Base-by-base conservation (phyloP, 2,329 filamentous ascomycete species). In the Colletotrichum coccodes region DNA sequence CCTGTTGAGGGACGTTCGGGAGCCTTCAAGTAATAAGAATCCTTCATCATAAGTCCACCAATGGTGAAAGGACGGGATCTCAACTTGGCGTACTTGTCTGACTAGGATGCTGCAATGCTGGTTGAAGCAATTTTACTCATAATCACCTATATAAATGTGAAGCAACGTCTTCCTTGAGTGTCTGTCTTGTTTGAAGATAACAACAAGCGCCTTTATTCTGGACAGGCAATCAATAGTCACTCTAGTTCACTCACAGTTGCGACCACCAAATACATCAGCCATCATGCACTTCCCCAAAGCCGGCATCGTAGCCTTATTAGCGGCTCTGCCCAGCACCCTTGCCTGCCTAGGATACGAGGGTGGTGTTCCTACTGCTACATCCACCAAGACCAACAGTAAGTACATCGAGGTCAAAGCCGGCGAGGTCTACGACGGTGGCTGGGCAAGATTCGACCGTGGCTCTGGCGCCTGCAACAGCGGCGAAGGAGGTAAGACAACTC, bases 371-470 rank as follows among this genome's bases (percentile, higher is more conserved):
- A 73, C 54, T 46, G 42, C 76, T 4, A 78, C 77, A 12, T 67
- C 66, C 8, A 71, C 72, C 49, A 71, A 73, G 68, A 70, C 74
- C 58, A 78, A 74, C 65, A 76, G 71, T 68, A 73, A 73, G 6
- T 76, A 77, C 53, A 81, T 81, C 36, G 75, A 78, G 66, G 72
- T 79, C 36, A 64, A 59, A 36, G 73, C 75, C n/a, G 75, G 77
- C 4, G 36, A 75, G 53, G 71, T 73, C 3, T 80, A 72, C 50
- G 78, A 80, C 57, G 78, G 76, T 65, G 72, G 72, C 40, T 79
- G 76, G 77, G 75, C 73, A 42, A 74, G 73, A 60, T 82, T 76
- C 60, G 80, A 82, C 70, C 80, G 79, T 46, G 79, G 81, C 23
- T 72, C 70, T 6, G 79, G 78, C 40, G 76, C 76, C 44, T 85